Base-by-base conservation (phyloP, 805 yeast genomes). In the Saturnispora zaruensis region DNA sequence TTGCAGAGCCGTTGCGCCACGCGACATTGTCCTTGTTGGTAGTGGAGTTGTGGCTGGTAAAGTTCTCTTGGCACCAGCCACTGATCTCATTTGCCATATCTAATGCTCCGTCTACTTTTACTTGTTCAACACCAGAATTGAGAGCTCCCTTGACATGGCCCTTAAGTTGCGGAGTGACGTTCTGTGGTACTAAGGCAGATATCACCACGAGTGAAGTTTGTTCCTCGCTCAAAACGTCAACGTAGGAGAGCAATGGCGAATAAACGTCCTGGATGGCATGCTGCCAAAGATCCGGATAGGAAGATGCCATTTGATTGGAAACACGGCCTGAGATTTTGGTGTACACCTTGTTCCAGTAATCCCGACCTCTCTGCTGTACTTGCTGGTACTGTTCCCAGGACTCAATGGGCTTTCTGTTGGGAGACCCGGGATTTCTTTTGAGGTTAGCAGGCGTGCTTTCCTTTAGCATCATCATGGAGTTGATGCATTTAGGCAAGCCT, bases 121-220 rank as follows among this genome's bases (percentile, higher is more conserved):
- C 85, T 26, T 63, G 59, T 8, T 84, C 71, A 7, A 86, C 84
- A 0, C 96, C 96, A 26, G 80, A 76, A 59, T 87, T 88, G 45
- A 81, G 53, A 0, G 96, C 96, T 0, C 97, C 97, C 63, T 76
- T 78, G 53, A 90, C 72, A 62, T 90, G 97, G 0, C 97, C 97
- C 66, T 87, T 86, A 56, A 90, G 72, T 59, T 90, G 96, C 0
- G 96, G 96, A 57, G 86, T 87, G 9, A 90, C 96, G 64, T 90
- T 95, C 62, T 87, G 96, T 1, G 97, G 96, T 9, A 90, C 81
- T 56, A 90, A 72, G 53, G 91, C 75, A 0, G 95, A 82, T 16
- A 90, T 77, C 2, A 90, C 79, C 30, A 87, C 82, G 51, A 87
- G 62, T 30, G 91, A 81, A 1, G 96, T 84, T 55, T 88, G 95